Conservation (phyloP, 2,329 filamentous ascomycete species). For the Chaetoscypha palmicola region DNA sequence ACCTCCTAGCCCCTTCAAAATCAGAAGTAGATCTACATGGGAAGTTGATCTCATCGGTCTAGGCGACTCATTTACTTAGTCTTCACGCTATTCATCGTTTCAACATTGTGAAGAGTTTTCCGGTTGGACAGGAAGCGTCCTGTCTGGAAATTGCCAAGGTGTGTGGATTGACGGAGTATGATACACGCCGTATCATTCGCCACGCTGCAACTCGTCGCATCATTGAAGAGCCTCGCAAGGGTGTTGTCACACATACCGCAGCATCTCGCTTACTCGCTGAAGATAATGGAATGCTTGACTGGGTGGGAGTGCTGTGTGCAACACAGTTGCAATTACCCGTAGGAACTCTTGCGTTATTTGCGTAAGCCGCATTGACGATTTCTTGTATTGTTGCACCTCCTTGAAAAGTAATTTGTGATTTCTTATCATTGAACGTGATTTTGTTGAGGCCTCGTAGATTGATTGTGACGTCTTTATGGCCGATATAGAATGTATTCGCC, state of each 20-base stretch:
- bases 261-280: constrained; percentile 19
- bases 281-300: constrained; percentile 7
- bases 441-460: no score
- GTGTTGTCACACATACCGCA: constrained; percentile 19
- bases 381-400: no score
- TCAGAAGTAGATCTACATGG: no score
- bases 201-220: constrained; percentile 20
- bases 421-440: no score
- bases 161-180: constrained; percentile 11
- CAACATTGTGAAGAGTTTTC: constrained; percentile 16
- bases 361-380: no score
- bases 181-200: constrained; percentile 16
- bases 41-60: no score
- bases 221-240: constrained; percentile 20
- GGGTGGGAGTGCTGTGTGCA: constrained; percentile 4
- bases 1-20: no score
- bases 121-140: constrained; percentile 14
- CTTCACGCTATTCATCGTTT: constrained; percentile 22
- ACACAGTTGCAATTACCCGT: no score
- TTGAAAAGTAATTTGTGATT: no score
- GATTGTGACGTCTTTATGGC: no score
- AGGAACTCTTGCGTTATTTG: no score
- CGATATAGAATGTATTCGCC: no score
- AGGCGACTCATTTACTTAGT: constrained; percentile 7
- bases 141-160: constrained; percentile 19